These are phyloP conservation scores for Mytilinidion resinicola DNA, from an alignment of 495 filamentous ascomycete genomes.

Conservation along the genomic window DNA sequence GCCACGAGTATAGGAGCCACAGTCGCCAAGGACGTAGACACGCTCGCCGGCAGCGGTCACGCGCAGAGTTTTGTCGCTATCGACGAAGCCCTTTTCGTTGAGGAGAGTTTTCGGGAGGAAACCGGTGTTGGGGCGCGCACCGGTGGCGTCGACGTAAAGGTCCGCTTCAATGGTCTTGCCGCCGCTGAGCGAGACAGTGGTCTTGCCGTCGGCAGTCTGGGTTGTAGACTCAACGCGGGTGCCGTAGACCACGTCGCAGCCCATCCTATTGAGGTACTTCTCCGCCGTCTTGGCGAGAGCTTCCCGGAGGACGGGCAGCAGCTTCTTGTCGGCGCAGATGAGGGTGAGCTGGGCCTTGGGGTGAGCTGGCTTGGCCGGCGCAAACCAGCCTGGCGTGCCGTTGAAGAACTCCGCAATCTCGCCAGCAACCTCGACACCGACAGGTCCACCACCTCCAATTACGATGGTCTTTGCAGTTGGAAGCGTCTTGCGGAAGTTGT, in stretches of 20 bases:
- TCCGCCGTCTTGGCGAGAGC: constrained; percentile 39
- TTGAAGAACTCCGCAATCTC: constrained; percentile 40
- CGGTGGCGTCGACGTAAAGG: constrained; percentile 46
- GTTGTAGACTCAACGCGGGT: constrained; percentile 21
- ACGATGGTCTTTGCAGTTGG: constrained; percentile 50
- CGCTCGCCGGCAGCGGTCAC: constrained; percentile 44
- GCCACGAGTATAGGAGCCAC: constrained; percentile 25
- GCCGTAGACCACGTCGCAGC: constrained; percentile 43
- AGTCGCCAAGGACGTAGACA: constrained; percentile 47
- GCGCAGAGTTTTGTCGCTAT: constrained; percentile 42
- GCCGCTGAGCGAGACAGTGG: constrained; percentile 30
- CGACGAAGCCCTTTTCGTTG: constrained; percentile 36
- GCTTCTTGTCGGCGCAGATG: constrained; percentile 36
- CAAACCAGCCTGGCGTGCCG: constrained; percentile 24
- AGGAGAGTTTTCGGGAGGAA: constrained; percentile 39
- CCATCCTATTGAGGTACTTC: constrained; percentile 38
- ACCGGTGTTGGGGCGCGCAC: constrained; percentile 41
- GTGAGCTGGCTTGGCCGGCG: constrained; percentile 11
- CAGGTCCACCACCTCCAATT: constrained; percentile 57
- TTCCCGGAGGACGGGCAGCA: constrained; percentile 43
- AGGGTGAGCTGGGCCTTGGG: constrained; percentile 41
- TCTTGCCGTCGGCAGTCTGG: constrained; percentile 26
- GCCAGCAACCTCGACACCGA: constrained; percentile 57
- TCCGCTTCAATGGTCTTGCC: constrained; percentile 40
- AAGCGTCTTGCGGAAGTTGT: constrained; percentile 39